These are phyloP conservation scores for Plenodomus tracheiphilus DNA, from an alignment of 2,329 filamentous ascomycete species.

Conservation along the genomic window DNA sequence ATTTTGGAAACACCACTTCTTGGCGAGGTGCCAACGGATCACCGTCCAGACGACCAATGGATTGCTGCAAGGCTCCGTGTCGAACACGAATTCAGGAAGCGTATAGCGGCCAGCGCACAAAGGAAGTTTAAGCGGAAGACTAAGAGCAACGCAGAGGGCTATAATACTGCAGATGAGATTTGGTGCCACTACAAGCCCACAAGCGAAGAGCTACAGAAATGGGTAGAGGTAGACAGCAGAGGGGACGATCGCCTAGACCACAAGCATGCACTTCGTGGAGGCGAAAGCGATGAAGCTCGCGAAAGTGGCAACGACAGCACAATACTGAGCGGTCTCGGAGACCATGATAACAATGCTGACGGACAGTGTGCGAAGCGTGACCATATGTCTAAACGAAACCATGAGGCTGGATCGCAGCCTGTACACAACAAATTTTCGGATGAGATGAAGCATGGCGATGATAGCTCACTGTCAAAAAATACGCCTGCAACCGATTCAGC, in stretches of 20 bases:
- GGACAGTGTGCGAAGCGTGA: background rate
- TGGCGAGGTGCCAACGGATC: conserved; percentile 55
- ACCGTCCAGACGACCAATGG: conserved; percentile 62
- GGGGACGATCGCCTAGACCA: conserved; percentile 25
- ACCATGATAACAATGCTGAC: conserved; percentile 8
- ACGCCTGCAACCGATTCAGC: conserved; percentile 1
- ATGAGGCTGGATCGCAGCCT: background rate
- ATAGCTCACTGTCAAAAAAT: background rate
- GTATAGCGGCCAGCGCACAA: conserved; percentile 52
- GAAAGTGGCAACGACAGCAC: conserved; percentile 3
- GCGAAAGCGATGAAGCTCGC: conserved; percentile 2
- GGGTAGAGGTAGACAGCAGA: conserved; percentile 23
- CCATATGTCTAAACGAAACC: background rate
- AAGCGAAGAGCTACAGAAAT: conserved; percentile 29
- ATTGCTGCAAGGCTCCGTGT: conserved; percentile 62
- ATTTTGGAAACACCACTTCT: conserved; percentile 52
- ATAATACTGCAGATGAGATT: conserved; percentile 53
- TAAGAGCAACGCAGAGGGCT: conserved; percentile 33
- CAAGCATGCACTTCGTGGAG: conserved; percentile 9
- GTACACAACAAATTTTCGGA: background rate
- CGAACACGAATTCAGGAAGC: conserved; percentile 59
- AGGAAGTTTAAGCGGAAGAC: conserved; percentile 40
- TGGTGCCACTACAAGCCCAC: conserved; percentile 55
- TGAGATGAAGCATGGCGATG: background rate
- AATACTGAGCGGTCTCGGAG: conserved; percentile 2